Evolutionary conservation across 345 rosid species (phyloP).

Genomic region (Eucalyptus coolabah): DNA sequence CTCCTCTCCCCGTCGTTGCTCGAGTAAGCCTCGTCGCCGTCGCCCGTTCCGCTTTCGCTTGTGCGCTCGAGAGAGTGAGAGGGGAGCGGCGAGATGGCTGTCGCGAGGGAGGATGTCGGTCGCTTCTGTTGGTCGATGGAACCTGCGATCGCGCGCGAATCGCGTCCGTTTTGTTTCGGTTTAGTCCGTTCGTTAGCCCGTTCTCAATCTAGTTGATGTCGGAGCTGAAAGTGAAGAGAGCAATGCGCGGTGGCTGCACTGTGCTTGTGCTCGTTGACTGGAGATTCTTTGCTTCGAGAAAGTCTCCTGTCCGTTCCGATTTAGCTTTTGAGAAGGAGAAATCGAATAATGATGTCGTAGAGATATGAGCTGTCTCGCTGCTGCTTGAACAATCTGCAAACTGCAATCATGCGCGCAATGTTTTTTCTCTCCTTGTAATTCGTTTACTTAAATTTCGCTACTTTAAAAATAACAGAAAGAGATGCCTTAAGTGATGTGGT

Average conservation of each 20-base stretch:
- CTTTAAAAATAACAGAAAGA: not conserved
- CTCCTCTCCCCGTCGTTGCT: slow-evolving; percentile 88
- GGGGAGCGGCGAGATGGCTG: not conserved
- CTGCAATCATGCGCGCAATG: not conserved
- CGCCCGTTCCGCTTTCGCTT: not conserved
- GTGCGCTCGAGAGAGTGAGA: not conserved
- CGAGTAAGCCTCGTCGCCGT: slow-evolving; percentile 33
- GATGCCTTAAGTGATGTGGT: not conserved
- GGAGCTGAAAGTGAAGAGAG: not conserved
- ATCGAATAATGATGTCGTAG: not conserved
- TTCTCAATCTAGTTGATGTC: not conserved
- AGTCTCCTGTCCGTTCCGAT: not conserved
- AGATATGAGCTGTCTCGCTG: not conserved
- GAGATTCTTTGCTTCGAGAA: not conserved
- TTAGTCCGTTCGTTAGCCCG: not conserved
- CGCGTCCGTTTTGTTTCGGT: not conserved
- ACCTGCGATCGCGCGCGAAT: not conserved
- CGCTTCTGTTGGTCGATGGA: not conserved
- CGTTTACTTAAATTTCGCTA: not conserved
- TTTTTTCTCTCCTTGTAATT: not conserved
- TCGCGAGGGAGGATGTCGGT: not conserved
- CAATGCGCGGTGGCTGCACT: not conserved
- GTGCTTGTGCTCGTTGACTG: not conserved
- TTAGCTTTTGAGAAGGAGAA: not conserved
- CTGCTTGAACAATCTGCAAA: not conserved